A percentile compares a stretch with the other conserved stretches of the same genome.
Conservation (phyloP, 139 green algal species). For the Yamagishiella unicocca region DNA sequence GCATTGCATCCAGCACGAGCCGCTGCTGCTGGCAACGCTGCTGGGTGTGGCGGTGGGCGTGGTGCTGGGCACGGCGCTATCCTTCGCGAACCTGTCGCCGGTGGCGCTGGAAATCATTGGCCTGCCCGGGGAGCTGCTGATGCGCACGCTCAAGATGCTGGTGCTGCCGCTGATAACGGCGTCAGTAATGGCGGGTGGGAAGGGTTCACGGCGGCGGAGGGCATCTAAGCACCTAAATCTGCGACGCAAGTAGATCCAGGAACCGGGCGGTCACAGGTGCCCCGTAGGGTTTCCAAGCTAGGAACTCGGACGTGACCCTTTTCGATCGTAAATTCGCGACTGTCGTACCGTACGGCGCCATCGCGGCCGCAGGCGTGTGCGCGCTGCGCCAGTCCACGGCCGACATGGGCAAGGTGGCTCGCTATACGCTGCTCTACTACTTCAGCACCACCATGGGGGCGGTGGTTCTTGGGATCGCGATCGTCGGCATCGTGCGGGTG, state of each 20-base stretch:
- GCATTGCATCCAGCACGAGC: slow-evolving; percentile 25
- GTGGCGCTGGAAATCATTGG: slow-evolving; percentile 24
- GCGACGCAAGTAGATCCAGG: no score
- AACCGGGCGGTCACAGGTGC: no score
- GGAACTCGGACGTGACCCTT: no score
- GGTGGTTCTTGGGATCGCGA: slow-evolving; percentile 36
- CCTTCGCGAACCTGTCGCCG: slow-evolving; percentile 21
- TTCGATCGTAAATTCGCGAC: no score
- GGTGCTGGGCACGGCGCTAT: slow-evolving; percentile 29
- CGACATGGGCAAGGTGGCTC: slow-evolving; percentile 46
- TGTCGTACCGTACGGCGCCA: no score
- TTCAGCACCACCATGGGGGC: slow-evolving; percentile 39
- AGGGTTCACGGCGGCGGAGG: not conserved
- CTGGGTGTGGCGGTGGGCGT: slow-evolving; percentile 8
- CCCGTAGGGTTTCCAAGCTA: no score
- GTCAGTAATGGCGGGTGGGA: slow-evolving; percentile 28
- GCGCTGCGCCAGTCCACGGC: slow-evolving; percentile 29
- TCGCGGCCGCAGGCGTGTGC: slow-evolving; percentile 32
- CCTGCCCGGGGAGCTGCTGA: slow-evolving; percentile 31
- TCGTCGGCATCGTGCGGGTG: slow-evolving; percentile 25
- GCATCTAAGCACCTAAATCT: no score
- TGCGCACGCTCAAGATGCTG: slow-evolving; percentile 48
- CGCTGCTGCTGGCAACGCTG: slow-evolving; percentile 36
- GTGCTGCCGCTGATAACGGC: slow-evolving; percentile 42
- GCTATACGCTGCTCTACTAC: slow-evolving; percentile 49